These are phyloP conservation scores for Kickxella alabastrina DNA, from an alignment of 192 early-diverging fungal species.

Conservation along the genomic window DNA sequence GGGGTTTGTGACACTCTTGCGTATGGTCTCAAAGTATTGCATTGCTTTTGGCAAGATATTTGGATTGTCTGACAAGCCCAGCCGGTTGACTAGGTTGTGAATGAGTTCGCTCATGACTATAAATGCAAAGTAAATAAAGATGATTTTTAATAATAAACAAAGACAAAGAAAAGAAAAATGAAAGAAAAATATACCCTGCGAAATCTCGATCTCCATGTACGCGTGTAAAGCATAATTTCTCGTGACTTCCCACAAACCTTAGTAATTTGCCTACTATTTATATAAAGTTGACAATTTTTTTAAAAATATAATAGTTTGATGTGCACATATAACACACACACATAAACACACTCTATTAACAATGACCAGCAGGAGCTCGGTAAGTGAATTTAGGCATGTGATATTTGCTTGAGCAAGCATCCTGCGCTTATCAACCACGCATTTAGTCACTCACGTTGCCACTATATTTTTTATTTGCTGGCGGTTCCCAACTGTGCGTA, in stretches of 20 bases:
- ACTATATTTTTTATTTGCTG: neutral
- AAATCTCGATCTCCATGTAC: no score
- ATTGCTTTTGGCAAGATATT: constrained; percentile 37
- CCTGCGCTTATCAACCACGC: no score
- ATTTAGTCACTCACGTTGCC: neutral
- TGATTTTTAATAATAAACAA: constrained; percentile 1
- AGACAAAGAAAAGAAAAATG: no score
- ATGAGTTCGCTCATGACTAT: constrained; percentile 27
- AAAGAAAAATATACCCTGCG: neutral
- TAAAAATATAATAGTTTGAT: neutral
- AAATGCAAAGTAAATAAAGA: neutral
- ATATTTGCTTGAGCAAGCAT: no score
- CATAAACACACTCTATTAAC: no score
- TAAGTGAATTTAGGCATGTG: neutral
- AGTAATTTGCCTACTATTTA: no score
- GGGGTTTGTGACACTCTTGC: constrained; percentile 16
- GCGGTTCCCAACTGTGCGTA: neutral
- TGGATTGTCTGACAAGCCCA: constrained; percentile 37
- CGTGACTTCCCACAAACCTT: no score
- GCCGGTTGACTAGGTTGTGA: constrained; percentile 12
- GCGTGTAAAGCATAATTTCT: no score
- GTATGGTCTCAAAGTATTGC: constrained; percentile 42
- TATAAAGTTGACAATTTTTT: neutral
- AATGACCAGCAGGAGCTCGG: neutral
- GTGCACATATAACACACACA: no score